phyloP scores from a whole-genome alignment of 768 basidiomycete species.

The Lactarius psammicola region DNA sequence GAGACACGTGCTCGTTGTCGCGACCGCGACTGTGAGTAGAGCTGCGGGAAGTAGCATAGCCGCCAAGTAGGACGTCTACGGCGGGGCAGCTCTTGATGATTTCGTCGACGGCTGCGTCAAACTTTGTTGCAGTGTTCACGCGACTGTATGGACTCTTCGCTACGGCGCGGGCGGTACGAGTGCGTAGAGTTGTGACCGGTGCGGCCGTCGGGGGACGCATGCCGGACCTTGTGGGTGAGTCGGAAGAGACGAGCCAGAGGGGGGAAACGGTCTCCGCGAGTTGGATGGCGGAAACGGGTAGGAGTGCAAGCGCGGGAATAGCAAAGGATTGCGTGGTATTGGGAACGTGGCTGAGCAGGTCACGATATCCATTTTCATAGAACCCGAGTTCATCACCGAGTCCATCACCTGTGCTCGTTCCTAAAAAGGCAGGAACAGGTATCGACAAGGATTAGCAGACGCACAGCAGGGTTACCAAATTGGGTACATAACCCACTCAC shows the following conservation, averaged over 20 bases:
- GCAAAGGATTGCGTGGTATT: constrained; percentile 14
- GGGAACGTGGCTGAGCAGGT: constrained; percentile 20
- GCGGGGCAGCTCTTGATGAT: constrained; percentile 26
- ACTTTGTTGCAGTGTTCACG: constrained; percentile 3
- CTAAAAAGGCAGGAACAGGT: constrained; percentile 6
- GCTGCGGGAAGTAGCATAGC: constrained; percentile 35
- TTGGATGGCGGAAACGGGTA: not conserved
- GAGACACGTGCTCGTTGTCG: constrained; percentile 56
- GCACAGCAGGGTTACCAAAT: constrained; percentile 8
- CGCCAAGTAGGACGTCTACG: constrained; percentile 26
- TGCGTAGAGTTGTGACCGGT: not conserved
- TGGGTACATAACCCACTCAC: not conserved
- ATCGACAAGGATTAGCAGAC: constrained; percentile 17
- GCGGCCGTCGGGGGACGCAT: constrained; percentile 3
- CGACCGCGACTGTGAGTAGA: constrained; percentile 43
- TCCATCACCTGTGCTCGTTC: constrained; percentile 8
- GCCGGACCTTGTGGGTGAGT: not conserved
- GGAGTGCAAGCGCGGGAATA: not conserved
- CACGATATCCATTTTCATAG: constrained; percentile 11
- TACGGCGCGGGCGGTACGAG: not conserved
- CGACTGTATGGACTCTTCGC: constrained; percentile 12
- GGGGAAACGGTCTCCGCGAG: not conserved
- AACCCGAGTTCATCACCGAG: not conserved
- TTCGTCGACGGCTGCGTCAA: constrained; percentile 7
- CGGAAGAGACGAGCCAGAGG: constrained; percentile 4